phyloP scores from a whole-genome alignment of 2,329 filamentous ascomycete species.

The Fusarium anthophilum region DNA sequence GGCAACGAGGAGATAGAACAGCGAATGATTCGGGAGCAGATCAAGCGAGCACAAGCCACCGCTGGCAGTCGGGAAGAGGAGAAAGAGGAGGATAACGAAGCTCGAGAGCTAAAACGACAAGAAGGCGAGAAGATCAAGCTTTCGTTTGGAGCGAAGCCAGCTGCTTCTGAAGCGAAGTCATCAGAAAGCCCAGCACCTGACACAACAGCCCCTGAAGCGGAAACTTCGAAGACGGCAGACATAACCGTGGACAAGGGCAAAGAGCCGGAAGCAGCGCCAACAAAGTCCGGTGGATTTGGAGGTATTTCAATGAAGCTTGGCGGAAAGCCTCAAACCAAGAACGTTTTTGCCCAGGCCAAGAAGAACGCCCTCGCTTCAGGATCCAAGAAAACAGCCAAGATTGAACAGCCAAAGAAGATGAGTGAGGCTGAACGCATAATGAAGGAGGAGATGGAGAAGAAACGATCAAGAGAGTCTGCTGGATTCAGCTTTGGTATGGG shows the following conservation, averaged over 20 bases:
- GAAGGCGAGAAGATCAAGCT: slow-evolving; percentile 82
- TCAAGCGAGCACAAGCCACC: slow-evolving; percentile 73
- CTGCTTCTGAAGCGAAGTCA: slow-evolving; percentile 13
- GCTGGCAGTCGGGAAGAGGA: slow-evolving; percentile 54
- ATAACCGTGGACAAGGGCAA: slow-evolving; percentile 7
- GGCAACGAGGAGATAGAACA: slow-evolving; percentile 92
- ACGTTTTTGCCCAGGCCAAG: slow-evolving; percentile 74
- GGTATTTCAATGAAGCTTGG: slow-evolving; percentile 71
- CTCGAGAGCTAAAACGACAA: slow-evolving; percentile 64
- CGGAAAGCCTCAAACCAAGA: slow-evolving; percentile 74
- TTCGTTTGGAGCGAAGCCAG: slow-evolving; percentile 65
- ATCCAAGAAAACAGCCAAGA: slow-evolving; percentile 67
- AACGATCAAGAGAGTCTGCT: slow-evolving; percentile 62
- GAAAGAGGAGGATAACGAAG: slow-evolving; percentile 53
- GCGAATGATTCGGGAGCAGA: slow-evolving; percentile 83
- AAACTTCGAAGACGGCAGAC: slow-evolving; percentile 11
- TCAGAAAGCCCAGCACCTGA: slow-evolving; percentile 35
- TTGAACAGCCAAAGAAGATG: slow-evolving; percentile 80
- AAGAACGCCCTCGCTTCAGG: slow-evolving; percentile 74
- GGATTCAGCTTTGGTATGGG: slow-evolving; percentile 58
- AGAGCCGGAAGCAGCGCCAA: slow-evolving; percentile 23
- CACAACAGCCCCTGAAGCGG: background rate
- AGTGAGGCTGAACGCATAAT: slow-evolving; percentile 90
- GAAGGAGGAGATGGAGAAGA: slow-evolving; percentile 82
- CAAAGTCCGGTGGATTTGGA: slow-evolving; percentile 48